phyloP scores from a whole-genome alignment of 306 rosid species.

The Prunus salicina region DNA sequence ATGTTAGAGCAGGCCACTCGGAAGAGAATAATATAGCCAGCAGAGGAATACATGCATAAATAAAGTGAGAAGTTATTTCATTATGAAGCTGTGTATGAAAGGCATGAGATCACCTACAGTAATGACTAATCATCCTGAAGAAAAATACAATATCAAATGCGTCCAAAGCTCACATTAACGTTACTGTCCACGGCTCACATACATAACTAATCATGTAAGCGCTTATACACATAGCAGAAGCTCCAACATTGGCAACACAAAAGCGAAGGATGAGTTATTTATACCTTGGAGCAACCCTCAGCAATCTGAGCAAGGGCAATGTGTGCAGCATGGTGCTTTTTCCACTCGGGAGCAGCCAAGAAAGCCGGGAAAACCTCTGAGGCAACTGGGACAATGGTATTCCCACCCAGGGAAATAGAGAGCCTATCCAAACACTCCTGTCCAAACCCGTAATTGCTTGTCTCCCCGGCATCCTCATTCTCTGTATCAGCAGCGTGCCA shows the following conservation, averaged over 20 bases:
- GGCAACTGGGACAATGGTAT: conserved; percentile 64
- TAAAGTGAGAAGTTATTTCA: background rate
- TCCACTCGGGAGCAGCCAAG: conserved; percentile 73
- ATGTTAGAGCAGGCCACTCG: background rate
- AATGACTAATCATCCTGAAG: background rate
- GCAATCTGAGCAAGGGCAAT: conserved; percentile 72
- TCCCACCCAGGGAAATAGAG: conserved; percentile 57
- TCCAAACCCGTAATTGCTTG: conserved; percentile 57
- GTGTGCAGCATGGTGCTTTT: conserved; percentile 67
- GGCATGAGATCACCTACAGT: too few species aligned
- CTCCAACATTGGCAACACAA: too few species aligned
- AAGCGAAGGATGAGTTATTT: background rate
- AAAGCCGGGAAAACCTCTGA: conserved; percentile 48
- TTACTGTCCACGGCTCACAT: too few species aligned
- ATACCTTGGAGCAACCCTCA: conserved; percentile 74
- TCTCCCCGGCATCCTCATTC: conserved; percentile 67
- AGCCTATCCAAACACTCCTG: conserved; percentile 76
- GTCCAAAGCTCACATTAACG: background rate
- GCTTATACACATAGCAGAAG: too few species aligned
- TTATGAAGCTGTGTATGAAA: background rate
- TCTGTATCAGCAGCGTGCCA: conserved; percentile 56
- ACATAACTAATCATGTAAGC: too few species aligned
- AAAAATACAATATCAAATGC: background rate
- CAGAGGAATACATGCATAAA: background rate
- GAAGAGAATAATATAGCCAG: background rate